A percentile compares a stretch with the other conserved stretches of the same genome.
phyloP scores from a whole-genome alignment of 2,329 filamentous ascomycete genomes.

The Aspergillus ruber region DNA sequence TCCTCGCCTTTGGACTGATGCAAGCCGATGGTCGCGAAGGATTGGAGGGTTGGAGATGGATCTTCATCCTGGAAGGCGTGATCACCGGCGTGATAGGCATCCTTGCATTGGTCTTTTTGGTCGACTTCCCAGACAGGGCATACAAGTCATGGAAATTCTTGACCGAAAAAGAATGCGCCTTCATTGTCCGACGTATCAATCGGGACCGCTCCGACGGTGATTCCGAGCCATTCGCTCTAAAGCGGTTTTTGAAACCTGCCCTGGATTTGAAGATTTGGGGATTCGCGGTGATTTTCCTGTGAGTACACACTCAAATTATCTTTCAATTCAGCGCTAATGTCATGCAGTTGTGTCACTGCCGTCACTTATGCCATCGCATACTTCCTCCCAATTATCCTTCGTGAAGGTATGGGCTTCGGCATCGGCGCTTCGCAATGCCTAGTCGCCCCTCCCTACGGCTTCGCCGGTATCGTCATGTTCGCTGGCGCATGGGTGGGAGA shows the following conservation, averaged over 20 bases:
- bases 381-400: constrained; percentile 70
- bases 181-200: constrained; percentile 47
- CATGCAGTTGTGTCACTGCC: constrained; percentile 53
- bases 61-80: constrained; percentile 50
- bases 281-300: constrained; percentile 47
- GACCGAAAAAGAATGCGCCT: constrained; percentile 38
- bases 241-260: constrained; percentile 43
- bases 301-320: constrained; percentile 33
- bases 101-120: constrained; percentile 29
- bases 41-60: constrained; percentile 47
- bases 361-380: constrained; percentile 70
- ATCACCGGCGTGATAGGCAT: constrained; percentile 23
- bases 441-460: constrained; percentile 61
- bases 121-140: constrained; percentile 32
- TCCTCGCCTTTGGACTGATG: constrained; percentile 39
- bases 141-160: constrained; percentile 30
- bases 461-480: constrained; percentile 60
- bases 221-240: constrained; percentile 41
- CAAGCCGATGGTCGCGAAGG: constrained; percentile 39
- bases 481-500: constrained; percentile 59
- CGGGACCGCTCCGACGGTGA: constrained; percentile 48
- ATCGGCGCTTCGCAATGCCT: constrained; percentile 62
- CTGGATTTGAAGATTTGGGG: constrained; percentile 51
- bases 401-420: constrained; percentile 55
- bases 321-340: neutral